phyloP scores from a whole-genome alignment of 2,329 filamentous ascomycete genomes.

The Beauveria pseudobassiana region DNA sequence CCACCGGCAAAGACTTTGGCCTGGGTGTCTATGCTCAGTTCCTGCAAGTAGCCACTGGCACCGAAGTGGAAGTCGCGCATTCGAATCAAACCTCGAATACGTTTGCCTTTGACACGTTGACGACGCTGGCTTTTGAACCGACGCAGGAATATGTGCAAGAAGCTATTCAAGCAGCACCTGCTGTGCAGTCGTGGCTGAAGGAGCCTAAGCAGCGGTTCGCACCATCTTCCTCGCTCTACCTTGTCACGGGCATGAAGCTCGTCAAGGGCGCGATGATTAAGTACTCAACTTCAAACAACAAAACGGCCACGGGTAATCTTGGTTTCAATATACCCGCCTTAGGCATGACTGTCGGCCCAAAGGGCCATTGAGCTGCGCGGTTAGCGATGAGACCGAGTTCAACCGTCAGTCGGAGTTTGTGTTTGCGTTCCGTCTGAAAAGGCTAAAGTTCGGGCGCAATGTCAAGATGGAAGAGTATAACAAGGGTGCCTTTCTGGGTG shows the following conservation, averaged over 20 bases:
- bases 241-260: slow-evolving; percentile 23
- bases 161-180: slow-evolving; percentile 19
- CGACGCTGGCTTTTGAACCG: slow-evolving; percentile 21
- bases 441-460: neutral
- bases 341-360: neutral
- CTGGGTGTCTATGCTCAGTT: slow-evolving; percentile 23
- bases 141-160: slow-evolving; percentile 20
- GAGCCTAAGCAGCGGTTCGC: slow-evolving; percentile 20
- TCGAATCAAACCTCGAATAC: slow-evolving; percentile 16
- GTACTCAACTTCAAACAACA: slow-evolving; percentile 19
- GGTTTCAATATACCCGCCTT: neutral
- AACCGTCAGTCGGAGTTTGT: neutral
- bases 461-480: neutral
- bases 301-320: slow-evolving; percentile 8
- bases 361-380: neutral
- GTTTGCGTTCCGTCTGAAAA: neutral
- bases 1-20: slow-evolving; percentile 16
- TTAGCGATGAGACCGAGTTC: neutral
- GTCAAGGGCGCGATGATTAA: slow-evolving; percentile 22
- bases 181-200: slow-evolving; percentile 20
- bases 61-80: slow-evolving; percentile 19
- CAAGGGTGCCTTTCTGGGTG: neutral
- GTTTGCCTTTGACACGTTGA: slow-evolving; percentile 22
- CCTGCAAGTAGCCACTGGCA: slow-evolving; percentile 21
- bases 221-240: slow-evolving; percentile 16